Conservation (phyloP, 2,329 filamentous ascomycete genomes). For the Ceratocystis eucalypticola region DNA sequence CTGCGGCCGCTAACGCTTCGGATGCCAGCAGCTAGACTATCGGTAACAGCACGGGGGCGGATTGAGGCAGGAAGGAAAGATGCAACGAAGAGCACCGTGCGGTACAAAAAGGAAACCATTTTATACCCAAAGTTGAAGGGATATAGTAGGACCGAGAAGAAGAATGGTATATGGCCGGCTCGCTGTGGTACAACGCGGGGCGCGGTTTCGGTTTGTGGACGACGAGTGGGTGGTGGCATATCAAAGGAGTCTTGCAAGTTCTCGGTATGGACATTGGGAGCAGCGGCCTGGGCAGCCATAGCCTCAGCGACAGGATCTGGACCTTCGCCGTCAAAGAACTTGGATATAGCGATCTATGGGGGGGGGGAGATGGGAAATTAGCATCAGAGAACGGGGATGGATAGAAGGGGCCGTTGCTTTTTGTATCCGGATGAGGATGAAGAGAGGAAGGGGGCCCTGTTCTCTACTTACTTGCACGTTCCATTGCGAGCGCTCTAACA, state of each 20-base stretch:
- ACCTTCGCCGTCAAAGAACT: conserved; percentile 94
- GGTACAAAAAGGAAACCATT: conserved; percentile 53
- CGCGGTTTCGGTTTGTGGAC: conserved; percentile 46
- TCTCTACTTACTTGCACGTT: conserved; percentile 60
- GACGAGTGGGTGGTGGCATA: conserved; percentile 22
- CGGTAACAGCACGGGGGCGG: conserved; percentile 41
- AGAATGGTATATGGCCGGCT: conserved; percentile 59
- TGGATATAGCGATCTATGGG: conserved; percentile 75
- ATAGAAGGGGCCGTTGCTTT: background rate
- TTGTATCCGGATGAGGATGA: background rate
- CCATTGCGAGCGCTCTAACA: conserved; percentile 84
- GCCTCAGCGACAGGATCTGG: conserved; percentile 70
- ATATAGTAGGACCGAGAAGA: conserved; percentile 43
- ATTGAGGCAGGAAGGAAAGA: conserved; percentile 62
- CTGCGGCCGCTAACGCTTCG: conserved; percentile 56
- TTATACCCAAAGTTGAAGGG: conserved; percentile 70
- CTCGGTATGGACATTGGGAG: conserved; percentile 52
- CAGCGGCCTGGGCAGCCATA: conserved; percentile 49
- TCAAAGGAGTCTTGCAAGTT: conserved; percentile 54
- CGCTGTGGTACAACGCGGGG: conserved; percentile 72
- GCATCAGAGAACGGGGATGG: background rate
- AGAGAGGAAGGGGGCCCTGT: background rate
- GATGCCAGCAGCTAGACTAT: conserved; percentile 37
- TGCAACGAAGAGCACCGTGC: conserved; percentile 63
- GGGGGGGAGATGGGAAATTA: background rate